A percentile compares a stretch with the other conserved stretches of the same genome.
Conservation (phyloP, 1,284 basidiomycete genomes). For the Microbotryum lychnidis-dioicae region DNA sequence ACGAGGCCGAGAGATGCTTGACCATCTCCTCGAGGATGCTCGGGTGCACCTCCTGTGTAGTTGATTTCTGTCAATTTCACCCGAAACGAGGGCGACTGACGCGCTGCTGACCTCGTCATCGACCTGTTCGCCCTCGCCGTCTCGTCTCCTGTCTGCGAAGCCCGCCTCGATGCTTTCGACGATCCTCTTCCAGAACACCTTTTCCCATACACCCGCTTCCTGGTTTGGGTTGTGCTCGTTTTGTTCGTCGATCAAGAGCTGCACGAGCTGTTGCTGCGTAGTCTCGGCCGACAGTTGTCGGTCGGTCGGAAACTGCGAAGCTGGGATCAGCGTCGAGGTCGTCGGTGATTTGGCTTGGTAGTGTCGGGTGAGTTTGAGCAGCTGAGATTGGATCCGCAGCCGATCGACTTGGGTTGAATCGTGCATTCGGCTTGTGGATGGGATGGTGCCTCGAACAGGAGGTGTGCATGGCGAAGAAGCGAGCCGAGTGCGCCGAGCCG, state of each 20-base stretch:
- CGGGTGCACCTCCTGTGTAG: conserved; percentile 19
- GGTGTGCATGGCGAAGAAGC: too few relatives aligned
- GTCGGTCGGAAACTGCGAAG: conserved; percentile 13
- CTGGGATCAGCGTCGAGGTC: conserved; percentile 9
- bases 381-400: not conserved
- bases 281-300: conserved; percentile 1
- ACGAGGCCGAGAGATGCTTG: conserved; percentile 5
- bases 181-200: conserved; percentile 24
- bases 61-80: not conserved
- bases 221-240: not conserved
- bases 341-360: conserved; percentile 20
- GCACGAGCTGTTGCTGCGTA: conserved; percentile 17
- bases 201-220: conserved; percentile 13
- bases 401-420: too few relatives aligned
- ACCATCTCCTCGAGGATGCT: conserved; percentile 21
- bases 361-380: conserved; percentile 10
- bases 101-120: conserved; percentile 23
- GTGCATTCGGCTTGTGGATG: too few relatives aligned
- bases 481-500: too few relatives aligned
- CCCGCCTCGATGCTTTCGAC: conserved; percentile 20
- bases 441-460: too few relatives aligned
- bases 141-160: conserved; percentile 7
- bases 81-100: not conserved
- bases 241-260: conserved; percentile 8
- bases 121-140: not conserved